Evolutionary conservation across 768 basidiomycete species (phyloP).

Genomic region (Hysterangium stoloniferum): DNA sequence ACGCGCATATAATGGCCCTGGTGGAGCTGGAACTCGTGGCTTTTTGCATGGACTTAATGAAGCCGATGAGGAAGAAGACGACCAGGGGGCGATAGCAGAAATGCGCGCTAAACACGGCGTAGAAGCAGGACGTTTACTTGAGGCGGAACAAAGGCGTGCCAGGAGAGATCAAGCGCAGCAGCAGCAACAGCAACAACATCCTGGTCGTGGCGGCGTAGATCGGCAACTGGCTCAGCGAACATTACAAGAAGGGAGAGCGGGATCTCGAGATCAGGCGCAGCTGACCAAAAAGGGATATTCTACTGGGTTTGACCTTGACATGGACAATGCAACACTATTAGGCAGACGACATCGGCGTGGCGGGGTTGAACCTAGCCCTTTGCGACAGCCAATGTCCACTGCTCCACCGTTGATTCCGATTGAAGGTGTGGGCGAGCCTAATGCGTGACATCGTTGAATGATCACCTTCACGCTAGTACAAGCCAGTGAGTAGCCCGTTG

Average conservation of each 20-base stretch:
- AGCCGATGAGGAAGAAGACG: slow-evolving; percentile 70
- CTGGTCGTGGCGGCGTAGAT: slow-evolving; percentile 13
- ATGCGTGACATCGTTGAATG: too few relatives aligned
- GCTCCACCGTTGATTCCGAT: too few relatives aligned
- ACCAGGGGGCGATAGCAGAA: slow-evolving; percentile 33
- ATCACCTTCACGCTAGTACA: too few relatives aligned
- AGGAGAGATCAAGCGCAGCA: slow-evolving; percentile 20
- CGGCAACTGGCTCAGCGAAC: slow-evolving; percentile 10
- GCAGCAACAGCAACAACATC: slow-evolving; percentile 22
- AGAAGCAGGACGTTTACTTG: slow-evolving; percentile 29
- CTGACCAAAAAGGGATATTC: slow-evolving; percentile 23
- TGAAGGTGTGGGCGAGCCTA: too few relatives aligned
- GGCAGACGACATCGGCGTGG: slow-evolving; percentile 44
- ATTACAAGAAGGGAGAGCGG: slow-evolving; percentile 58
- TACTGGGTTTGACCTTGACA: slow-evolving; percentile 70
- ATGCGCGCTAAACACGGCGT: slow-evolving; percentile 28
- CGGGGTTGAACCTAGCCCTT: slow-evolving; percentile 26
- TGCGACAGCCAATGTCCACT: slow-evolving; percentile 14
- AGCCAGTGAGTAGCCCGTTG: too few relatives aligned
- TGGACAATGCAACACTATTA: slow-evolving; percentile 80
- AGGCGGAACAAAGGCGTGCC: slow-evolving; percentile 27
- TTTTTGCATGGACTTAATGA: slow-evolving; percentile 87
- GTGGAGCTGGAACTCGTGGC: slow-evolving; percentile 69
- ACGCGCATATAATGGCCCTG: slow-evolving; percentile 70
- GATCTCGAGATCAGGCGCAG: slow-evolving; percentile 47